These are phyloP conservation scores for Emericellopsis terricola DNA, from an alignment of 495 filamentous ascomycete genomes.

Conservation along the genomic window DNA sequence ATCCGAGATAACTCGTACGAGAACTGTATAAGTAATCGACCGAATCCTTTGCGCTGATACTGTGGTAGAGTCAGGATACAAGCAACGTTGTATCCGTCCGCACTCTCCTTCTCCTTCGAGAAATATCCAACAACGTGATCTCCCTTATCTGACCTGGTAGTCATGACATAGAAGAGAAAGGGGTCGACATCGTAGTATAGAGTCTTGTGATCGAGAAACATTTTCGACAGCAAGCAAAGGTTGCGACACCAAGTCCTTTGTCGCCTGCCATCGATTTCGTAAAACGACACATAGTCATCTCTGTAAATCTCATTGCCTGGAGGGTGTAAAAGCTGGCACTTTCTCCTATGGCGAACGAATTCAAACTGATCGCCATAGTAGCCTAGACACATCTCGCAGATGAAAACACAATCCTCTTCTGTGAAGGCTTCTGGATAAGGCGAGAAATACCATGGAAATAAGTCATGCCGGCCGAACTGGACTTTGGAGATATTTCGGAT, in stretches of 20 bases:
- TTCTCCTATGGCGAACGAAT: conserved; percentile 69
- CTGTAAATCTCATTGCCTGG: conserved; percentile 98
- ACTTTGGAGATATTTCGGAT: conserved; percentile 84
- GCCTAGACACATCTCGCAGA: conserved; percentile 91
- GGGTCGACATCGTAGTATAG: conserved; percentile 99
- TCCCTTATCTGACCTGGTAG: conserved; percentile 63
- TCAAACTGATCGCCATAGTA: conserved; percentile 68
- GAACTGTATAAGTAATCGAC: conserved; percentile 85
- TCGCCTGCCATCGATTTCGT: conserved; percentile 90
- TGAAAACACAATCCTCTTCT: conserved; percentile 75
- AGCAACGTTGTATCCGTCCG: conserved; percentile 91
- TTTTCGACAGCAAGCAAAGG: conserved; percentile 79
- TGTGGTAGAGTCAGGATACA: conserved; percentile 95
- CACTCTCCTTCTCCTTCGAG: conserved; percentile 93
- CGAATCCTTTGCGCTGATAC: conserved; percentile 87
- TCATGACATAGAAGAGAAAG: conserved; percentile 98
- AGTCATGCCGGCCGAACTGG: conserved; percentile 80
- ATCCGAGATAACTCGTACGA: conserved; percentile 94
- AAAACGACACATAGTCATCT: conserved; percentile 86
- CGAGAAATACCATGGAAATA: conserved; percentile 98
- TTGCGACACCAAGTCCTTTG: conserved; percentile 96
- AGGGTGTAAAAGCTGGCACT: conserved; percentile 83
- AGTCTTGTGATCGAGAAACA: conserved; percentile 97
- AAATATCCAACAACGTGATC: conserved; percentile 94
- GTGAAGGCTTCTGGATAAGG: conserved; percentile 82